Evolutionary conservation across 2,329 filamentous ascomycete species (phyloP).

Genomic region (Arthrocladium fulminans): DNA sequence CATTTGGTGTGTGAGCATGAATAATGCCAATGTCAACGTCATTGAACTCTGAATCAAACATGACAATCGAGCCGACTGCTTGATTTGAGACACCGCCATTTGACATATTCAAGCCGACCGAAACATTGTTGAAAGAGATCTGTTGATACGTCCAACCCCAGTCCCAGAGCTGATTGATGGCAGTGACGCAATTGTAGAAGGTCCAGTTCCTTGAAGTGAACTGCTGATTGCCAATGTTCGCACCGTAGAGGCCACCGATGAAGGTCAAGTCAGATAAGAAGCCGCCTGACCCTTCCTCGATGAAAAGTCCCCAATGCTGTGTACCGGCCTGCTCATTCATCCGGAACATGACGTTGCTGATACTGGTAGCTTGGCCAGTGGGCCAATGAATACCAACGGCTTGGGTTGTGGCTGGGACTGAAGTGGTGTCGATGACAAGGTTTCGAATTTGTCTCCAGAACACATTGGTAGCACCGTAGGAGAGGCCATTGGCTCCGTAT

Average conservation of each 20-base stretch:
- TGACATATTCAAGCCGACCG: constrained; percentile 43
- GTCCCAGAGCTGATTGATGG: constrained; percentile 49
- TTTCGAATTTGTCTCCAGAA: constrained; percentile 60
- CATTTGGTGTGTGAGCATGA: constrained; percentile 34
- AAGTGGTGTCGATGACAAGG: constrained; percentile 51
- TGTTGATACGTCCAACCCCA: constrained; percentile 51
- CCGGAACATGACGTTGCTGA: constrained; percentile 54
- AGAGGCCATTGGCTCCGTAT: constrained; percentile 26
- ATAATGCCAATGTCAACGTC: constrained; percentile 42
- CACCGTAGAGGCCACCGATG: constrained; percentile 52
- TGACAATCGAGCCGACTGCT: constrained; percentile 45
- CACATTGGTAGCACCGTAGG: constrained; percentile 46
- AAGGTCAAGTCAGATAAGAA: constrained; percentile 52
- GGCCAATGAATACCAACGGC: constrained; percentile 44
- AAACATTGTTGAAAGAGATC: constrained; percentile 44
- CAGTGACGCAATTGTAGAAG: constrained; percentile 44
- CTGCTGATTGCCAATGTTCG: constrained; percentile 56
- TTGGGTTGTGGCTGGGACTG: constrained; percentile 26
- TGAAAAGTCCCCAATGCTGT: constrained; percentile 50
- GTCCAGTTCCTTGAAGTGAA: constrained; percentile 49
- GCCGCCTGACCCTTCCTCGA: constrained; percentile 49
- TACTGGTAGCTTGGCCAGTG: constrained; percentile 47
- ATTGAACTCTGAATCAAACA: constrained; percentile 47
- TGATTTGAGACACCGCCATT: constrained; percentile 29
- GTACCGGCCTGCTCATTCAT: constrained; percentile 40